Conservation (phyloP, 176 grass and related monocot species). For the Raddia distichophylla region DNA sequence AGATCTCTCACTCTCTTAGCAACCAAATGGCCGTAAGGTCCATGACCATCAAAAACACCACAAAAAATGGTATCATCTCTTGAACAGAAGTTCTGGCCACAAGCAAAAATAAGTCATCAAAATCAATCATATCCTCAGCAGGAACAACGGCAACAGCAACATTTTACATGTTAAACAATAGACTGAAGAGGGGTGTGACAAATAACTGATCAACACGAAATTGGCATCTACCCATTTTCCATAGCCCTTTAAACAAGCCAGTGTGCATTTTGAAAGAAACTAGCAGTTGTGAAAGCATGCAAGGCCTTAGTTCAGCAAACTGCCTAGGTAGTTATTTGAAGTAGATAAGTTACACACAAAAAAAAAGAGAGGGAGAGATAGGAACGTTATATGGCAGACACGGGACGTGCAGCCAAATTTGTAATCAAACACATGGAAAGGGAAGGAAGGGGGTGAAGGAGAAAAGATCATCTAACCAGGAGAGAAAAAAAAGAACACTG, state of each 20-base stretch:
- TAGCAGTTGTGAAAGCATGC: constrained; percentile 13
- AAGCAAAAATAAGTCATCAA: constrained; percentile 33
- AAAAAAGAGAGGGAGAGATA: neutral
- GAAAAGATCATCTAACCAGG: constrained; percentile 64
- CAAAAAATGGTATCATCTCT: constrained; percentile 84
- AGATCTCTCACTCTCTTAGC: constrained; percentile 94
- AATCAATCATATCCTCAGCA: neutral
- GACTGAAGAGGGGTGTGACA: constrained; percentile 17
- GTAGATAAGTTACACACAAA: constrained; percentile 27
- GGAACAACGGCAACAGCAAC: constrained; percentile 9
- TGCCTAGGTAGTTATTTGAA: constrained; percentile 21
- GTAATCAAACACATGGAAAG: constrained; percentile 50
- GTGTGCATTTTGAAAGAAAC: constrained; percentile 12
- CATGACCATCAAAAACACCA: constrained; percentile 96
- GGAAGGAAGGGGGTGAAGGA: constrained; percentile 40
- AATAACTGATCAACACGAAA: neutral
- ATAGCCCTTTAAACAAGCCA: neutral
- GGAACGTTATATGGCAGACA: constrained; percentile 36
- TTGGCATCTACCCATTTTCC: constrained; percentile 19
- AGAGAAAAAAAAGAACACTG: constrained; percentile 29
- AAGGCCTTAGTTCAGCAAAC: neutral
- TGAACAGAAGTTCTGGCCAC: constrained; percentile 80
- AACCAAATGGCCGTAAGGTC: constrained; percentile 88
- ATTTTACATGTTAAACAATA: constrained; percentile 29
- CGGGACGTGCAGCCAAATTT: constrained; percentile 34